These are phyloP conservation scores for Saccharomyces hybrid DNA, from an alignment of 1,139 yeast species.

Conservation along the genomic window DNA sequence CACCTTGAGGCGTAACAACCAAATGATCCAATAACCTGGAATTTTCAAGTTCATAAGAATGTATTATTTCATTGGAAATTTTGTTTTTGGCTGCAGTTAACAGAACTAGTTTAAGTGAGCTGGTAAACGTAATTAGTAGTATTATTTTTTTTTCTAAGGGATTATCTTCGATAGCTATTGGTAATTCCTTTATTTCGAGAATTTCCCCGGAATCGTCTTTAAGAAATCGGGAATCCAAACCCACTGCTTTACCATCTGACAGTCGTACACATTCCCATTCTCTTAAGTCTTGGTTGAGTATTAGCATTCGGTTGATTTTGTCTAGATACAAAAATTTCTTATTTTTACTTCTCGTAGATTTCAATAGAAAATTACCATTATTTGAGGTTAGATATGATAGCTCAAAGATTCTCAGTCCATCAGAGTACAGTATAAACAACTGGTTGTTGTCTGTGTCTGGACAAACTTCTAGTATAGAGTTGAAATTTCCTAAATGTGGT, in stretches of 20 bases:
- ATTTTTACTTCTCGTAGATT: constrained; percentile 19
- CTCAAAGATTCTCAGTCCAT: constrained; percentile 19
- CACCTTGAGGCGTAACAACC: neutral
- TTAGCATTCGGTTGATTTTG: constrained; percentile 23
- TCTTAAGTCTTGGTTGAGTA: constrained; percentile 15
- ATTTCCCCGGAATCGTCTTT: constrained; percentile 1
- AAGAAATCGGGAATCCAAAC: constrained; percentile 14
- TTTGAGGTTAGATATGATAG: constrained; percentile 18
- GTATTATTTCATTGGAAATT: neutral
- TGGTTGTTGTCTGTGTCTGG: constrained; percentile 3
- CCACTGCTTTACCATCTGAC: constrained; percentile 20
- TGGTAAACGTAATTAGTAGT: constrained; percentile 3
- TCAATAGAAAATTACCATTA: constrained; percentile 17
- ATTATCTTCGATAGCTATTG: constrained; percentile 3
- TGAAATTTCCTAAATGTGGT: constrained; percentile 13
- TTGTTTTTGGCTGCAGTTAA: neutral
- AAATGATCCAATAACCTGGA: constrained; percentile 1
- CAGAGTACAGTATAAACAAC: constrained; percentile 15
- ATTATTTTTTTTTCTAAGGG: constrained; percentile 2
- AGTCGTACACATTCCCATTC: constrained; percentile 26
- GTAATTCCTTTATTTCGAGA: constrained; percentile 8
- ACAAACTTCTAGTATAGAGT: constrained; percentile 17
- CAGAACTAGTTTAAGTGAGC: constrained; percentile 11
- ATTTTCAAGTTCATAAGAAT: neutral
- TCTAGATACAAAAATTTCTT: constrained; percentile 20